These are phyloP conservation scores for Orbilia oligospora DNA, from an alignment of 2,329 filamentous ascomycete species.

Conservation along the genomic window DNA sequence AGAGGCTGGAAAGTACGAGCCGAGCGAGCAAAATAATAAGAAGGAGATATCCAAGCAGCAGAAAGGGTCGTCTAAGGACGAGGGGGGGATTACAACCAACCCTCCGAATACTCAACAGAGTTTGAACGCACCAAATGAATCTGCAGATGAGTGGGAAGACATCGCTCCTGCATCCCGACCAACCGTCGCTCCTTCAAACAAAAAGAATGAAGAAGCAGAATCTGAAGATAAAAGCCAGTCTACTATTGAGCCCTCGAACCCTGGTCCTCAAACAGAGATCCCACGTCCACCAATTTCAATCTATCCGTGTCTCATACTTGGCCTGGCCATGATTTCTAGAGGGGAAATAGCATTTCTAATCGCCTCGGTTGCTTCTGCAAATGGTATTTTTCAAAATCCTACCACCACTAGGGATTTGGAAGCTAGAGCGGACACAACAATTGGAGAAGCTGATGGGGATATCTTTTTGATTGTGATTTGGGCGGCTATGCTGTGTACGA, in stretches of 20 bases:
- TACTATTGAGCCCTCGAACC: not conserved
- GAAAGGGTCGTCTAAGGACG: not conserved
- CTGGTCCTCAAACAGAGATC: not conserved
- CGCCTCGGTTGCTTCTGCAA: slow-evolving; percentile 75
- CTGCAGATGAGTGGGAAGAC: not conserved
- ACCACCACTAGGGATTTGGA: not conserved
- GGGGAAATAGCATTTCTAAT: slow-evolving; percentile 86
- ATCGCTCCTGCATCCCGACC: slow-evolving; percentile 8
- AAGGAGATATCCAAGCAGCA: not conserved
- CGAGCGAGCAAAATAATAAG: not conserved
- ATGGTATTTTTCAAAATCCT: slow-evolving; percentile 67
- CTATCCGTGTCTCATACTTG: slow-evolving; percentile 74
- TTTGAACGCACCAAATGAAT: not conserved
- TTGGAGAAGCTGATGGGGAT: slow-evolving; percentile 15
- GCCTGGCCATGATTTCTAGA: slow-evolving; percentile 80
- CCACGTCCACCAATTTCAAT: slow-evolving; percentile 72
- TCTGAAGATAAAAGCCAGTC: not conserved
- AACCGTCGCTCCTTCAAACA: not conserved
- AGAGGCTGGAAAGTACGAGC: not conserved
- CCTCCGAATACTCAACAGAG: not conserved
- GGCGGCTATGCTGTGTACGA: slow-evolving; percentile 73
- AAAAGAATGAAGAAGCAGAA: not conserved
- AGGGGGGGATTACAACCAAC: not conserved
- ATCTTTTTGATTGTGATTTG: slow-evolving; percentile 72
- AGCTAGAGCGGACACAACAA: not conserved